Conservation (phyloP, 73 alveolate genomes). For the Symbiodinium pilosum region DNA sequence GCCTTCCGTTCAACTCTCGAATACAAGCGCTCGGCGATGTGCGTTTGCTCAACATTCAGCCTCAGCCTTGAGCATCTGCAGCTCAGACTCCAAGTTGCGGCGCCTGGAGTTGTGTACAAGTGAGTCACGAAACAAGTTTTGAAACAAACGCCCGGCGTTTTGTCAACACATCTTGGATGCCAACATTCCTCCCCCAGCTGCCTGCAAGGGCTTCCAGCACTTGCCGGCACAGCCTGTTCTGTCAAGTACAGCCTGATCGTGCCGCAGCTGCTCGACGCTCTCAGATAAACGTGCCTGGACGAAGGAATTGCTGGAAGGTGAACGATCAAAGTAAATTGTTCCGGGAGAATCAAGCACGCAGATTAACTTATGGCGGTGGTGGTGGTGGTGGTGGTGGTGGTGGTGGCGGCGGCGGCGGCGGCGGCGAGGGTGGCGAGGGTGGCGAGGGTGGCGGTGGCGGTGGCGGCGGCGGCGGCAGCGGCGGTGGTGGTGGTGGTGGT, state of each 20-base stretch:
- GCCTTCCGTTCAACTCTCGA: neutral
- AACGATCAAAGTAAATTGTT: too few species aligned
- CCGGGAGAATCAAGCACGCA: too few species aligned
- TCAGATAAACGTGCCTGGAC: neutral
- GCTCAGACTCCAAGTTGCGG: neutral
- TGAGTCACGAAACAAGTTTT: neutral
- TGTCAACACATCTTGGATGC: neutral
- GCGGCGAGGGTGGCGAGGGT: too few species aligned
- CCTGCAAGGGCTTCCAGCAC: neutral
- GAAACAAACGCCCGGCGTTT: neutral
- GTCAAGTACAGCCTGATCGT: neutral
- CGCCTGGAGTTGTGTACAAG: too few species aligned
- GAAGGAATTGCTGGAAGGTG: neutral
- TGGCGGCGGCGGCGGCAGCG: too few species aligned
- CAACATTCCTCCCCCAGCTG: neutral
- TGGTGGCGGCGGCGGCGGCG: too few species aligned
- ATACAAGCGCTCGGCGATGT: too few species aligned
- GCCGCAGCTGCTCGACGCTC: neutral
- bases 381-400: too few species aligned
- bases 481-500: too few species aligned
- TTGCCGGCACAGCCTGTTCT: neutral
- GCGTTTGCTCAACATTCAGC: neutral
- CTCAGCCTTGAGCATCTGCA: neutral
- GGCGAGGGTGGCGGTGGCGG: too few species aligned
- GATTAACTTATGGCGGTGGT: too few species aligned